Percentiles rank a stretch among this genome's conserved stretches.
These are phyloP conservation scores for Coriolopsis trogii DNA, from an alignment of 1,284 basidiomycete species.

Conservation along the genomic window DNA sequence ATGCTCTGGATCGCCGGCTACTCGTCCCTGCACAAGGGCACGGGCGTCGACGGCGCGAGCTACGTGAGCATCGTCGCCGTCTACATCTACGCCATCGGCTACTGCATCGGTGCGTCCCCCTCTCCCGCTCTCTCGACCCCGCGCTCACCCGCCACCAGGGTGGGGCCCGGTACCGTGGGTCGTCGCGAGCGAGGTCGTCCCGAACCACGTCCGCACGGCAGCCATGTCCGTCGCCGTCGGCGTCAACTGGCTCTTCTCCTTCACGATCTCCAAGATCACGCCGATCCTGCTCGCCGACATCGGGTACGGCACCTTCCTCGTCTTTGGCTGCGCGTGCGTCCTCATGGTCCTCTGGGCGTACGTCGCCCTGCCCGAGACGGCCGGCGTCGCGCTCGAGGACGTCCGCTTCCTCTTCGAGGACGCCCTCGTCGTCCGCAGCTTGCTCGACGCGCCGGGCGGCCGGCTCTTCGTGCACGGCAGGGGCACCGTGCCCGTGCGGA, in stretches of 20 bases:
- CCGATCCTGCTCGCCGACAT: constrained; percentile 37
- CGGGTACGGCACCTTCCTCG: constrained; percentile 52
- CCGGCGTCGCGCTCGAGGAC: no score
- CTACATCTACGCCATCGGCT: constrained; percentile 52
- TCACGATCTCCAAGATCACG: constrained; percentile 52
- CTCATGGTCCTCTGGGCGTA: no score
- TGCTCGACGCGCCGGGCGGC: no score
- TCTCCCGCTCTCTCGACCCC: no score
- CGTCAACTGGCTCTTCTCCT: constrained; percentile 51
- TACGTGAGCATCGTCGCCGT: constrained; percentile 53
- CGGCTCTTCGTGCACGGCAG: no score
- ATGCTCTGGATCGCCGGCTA: constrained; percentile 55
- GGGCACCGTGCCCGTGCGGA: no score
- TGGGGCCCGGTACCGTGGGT: constrained; percentile 48
- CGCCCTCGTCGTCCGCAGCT: no score
- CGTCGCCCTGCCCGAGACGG: no score
- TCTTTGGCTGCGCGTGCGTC: constrained; percentile 43
- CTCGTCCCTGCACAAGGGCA: constrained; percentile 40
- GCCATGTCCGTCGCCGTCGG: constrained; percentile 46
- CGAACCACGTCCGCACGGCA: constrained; percentile 49
- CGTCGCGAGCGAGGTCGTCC: constrained; percentile 50
- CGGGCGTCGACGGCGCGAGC: constrained; percentile 42
- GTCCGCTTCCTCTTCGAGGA: no score
- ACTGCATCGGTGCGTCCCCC: constrained; percentile 41
- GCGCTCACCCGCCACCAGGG: no score